These are phyloP conservation scores for Auriscalpium orientale DNA, from an alignment of 768 basidiomycete genomes.

Conservation along the genomic window DNA sequence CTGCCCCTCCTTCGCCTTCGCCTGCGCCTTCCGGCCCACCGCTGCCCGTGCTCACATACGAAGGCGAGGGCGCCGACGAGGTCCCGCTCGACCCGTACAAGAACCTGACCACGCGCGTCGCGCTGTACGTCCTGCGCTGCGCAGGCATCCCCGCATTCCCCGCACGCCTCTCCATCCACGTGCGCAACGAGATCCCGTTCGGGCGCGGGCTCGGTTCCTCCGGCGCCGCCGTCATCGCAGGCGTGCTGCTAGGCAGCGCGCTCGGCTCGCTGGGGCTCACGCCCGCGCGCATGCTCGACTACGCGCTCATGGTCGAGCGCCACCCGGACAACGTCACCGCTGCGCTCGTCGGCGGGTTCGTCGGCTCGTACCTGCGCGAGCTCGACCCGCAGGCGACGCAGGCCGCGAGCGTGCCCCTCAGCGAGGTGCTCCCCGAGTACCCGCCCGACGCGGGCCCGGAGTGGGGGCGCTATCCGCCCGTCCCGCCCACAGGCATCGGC, in stretches of 20 bases:
- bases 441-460: constrained; percentile 86
- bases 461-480: constrained; percentile 86
- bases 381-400: constrained; percentile 73
- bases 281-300: constrained; percentile 76
- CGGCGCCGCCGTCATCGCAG: constrained; percentile 97
- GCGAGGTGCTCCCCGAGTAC: constrained; percentile 94
- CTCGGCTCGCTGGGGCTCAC: constrained; percentile 70
- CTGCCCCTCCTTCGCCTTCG: background rate
- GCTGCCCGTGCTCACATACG: constrained; percentile 63
- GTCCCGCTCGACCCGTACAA: constrained; percentile 94
- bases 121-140: constrained; percentile 95
- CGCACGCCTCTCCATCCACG: constrained; percentile 63
- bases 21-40: constrained; percentile 27
- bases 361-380: constrained; percentile 91
- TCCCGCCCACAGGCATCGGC: constrained; percentile 85
- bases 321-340: constrained; percentile 99
- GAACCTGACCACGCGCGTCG: constrained; percentile 94
- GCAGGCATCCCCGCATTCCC: constrained; percentile 72
- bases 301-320: constrained; percentile 97
- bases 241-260: constrained; percentile 83
- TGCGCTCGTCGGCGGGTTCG: constrained; percentile 93
- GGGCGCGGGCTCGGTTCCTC: constrained; percentile 97
- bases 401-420: constrained; percentile 86
- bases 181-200: constrained; percentile 92
- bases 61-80: constrained; percentile 83